Conservation (phyloP, 768 basidiomycete genomes). For the Suillus decipiens region DNA sequence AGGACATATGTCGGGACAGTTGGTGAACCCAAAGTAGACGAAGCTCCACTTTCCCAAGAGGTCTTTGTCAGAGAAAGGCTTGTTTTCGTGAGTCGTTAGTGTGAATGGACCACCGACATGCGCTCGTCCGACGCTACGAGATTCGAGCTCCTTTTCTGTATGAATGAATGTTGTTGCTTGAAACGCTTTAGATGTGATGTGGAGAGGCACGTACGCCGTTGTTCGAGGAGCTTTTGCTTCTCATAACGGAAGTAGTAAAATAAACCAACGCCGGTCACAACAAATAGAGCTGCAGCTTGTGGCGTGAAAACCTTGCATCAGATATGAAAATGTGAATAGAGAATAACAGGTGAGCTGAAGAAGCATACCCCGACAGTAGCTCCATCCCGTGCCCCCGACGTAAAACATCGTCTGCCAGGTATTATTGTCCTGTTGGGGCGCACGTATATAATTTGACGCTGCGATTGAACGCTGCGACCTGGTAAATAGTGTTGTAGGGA, state of each 20-base stretch:
- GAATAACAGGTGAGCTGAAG: not conserved
- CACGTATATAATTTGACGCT: not conserved
- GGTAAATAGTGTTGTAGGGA: not conserved
- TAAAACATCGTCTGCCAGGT: not conserved
- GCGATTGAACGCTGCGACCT: not conserved
- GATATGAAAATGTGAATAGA: not conserved
- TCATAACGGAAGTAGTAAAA: slow-evolving; percentile 89
- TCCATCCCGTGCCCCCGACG: slow-evolving; percentile 33
- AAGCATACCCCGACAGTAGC: slow-evolving; percentile 36
- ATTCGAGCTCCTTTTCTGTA: slow-evolving; percentile 72
- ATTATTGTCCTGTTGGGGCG: not conserved
- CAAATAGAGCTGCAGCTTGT: slow-evolving; percentile 77
- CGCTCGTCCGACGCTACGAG: slow-evolving; percentile 78
- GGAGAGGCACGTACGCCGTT: slow-evolving; percentile 56
- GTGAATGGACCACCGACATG: slow-evolving; percentile 91
- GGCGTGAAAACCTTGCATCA: slow-evolving; percentile 85
- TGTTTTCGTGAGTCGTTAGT: slow-evolving; percentile 64
- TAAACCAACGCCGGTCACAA: slow-evolving; percentile 79
- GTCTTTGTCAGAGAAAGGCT: slow-evolving; percentile 79
- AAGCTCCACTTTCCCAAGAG: slow-evolving; percentile 90
- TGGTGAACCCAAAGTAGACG: slow-evolving; percentile 98
- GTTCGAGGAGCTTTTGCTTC: slow-evolving; percentile 75
- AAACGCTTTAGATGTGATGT: not conserved
- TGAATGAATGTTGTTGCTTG: not conserved
- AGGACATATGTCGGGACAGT: slow-evolving; percentile 99